Evolutionary conservation across 805 yeast genomes (phyloP).

Genomic region (Saccharomycopsis javanensis): DNA sequence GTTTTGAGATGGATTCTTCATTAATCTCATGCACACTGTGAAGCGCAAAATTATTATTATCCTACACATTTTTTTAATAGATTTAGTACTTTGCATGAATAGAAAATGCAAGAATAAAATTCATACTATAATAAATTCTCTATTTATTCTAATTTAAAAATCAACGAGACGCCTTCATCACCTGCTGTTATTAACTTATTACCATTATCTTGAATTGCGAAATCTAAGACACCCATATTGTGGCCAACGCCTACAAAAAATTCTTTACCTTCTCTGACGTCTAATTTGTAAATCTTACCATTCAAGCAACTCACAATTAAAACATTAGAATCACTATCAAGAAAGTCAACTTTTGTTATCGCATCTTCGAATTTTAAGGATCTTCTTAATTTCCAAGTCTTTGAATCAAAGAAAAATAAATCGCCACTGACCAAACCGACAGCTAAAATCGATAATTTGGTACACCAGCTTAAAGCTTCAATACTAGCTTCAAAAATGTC

Average conservation of each 20-base stretch:
- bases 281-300: constrained; percentile 81
- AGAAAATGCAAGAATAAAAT: background rate
- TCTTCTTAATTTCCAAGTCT: constrained; percentile 79
- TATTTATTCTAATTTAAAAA: constrained; percentile 35
- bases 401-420: constrained; percentile 70
- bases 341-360: constrained; percentile 67
- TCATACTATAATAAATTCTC: background rate
- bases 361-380: constrained; percentile 67
- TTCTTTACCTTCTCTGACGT: constrained; percentile 69
- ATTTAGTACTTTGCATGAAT: no score
- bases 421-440: constrained; percentile 86
- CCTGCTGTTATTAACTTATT: constrained; percentile 81
- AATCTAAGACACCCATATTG: constrained; percentile 87
- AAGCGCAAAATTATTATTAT: no score
- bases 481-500: constrained; percentile 58
- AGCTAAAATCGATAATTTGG: constrained; percentile 53
- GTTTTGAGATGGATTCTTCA: no score
- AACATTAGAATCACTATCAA: constrained; percentile 41
- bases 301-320: constrained; percentile 72
- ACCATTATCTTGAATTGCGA: constrained; percentile 57
- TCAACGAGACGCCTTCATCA: constrained; percentile 88
- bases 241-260: constrained; percentile 82
- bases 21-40: no score
- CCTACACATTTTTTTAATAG: no score
- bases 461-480: constrained; percentile 80